Percentiles rank a stretch among this genome's conserved stretches.
Evolutionary conservation across 2,329 filamentous ascomycete species (phyloP).

Genomic region (Daldinia eschscholtzii): DNA sequence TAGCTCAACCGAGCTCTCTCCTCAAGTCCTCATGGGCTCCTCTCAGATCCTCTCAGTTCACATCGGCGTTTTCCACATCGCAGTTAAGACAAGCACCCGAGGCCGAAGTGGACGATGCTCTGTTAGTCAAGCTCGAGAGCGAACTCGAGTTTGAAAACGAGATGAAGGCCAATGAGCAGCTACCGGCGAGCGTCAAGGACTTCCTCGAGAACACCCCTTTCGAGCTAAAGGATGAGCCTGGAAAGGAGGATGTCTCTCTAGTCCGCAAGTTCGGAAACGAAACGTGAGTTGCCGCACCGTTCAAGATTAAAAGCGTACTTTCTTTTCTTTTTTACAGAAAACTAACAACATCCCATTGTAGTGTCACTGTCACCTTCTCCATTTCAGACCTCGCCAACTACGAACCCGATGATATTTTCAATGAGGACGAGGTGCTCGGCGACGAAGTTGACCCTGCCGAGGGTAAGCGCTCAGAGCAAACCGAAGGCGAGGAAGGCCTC

Average conservation of each 20-base stretch:
- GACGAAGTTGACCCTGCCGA: conserved; percentile 64
- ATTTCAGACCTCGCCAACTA: conserved; percentile 83
- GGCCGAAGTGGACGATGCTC: conserved; percentile 77
- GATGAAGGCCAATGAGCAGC: conserved; percentile 77
- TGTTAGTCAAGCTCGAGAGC: conserved; percentile 85
- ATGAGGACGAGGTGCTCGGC: conserved; percentile 66
- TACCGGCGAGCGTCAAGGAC: conserved; percentile 84
- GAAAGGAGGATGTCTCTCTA: conserved; percentile 89
- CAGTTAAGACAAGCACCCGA: conserved; percentile 58
- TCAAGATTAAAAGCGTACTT: background rate
- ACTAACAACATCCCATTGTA: conserved; percentile 52
- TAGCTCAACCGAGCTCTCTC: conserved; percentile 63
- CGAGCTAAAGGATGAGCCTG: conserved; percentile 83
- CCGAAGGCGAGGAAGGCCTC: conserved; percentile 67
- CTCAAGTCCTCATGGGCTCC: conserved; percentile 61
- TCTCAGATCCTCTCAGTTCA: conserved; percentile 54
- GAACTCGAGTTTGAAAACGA: conserved; percentile 88
- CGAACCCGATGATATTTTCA: conserved; percentile 67
- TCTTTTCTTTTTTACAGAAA: background rate
- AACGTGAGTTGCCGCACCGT: conserved; percentile 69
- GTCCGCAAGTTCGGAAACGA: conserved; percentile 88
- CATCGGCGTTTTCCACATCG: conserved; percentile 66
- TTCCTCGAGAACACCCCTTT: conserved; percentile 90
- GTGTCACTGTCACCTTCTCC: conserved; percentile 85
- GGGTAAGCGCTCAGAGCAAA: conserved; percentile 62